Base-by-base conservation (phyloP, 176 grass and related monocot species). In the Echinochloa phyllopogon region DNA sequence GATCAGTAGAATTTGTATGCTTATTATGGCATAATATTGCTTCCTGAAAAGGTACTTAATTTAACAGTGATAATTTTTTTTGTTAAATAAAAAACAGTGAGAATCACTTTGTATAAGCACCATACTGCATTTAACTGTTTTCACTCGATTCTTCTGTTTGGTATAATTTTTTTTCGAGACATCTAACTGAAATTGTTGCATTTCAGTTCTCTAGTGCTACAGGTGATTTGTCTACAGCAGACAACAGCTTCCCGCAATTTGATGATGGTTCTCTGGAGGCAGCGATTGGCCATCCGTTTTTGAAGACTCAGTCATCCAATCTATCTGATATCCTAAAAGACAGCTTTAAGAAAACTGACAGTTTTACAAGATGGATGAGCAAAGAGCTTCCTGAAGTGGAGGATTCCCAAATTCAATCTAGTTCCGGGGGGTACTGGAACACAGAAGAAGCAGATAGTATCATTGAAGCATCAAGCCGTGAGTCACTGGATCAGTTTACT, bases 281-380 rank as follows among this genome's bases (percentile, higher is more conserved):
- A 64, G 79, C 65, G 11, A 65, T 82, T 17, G 15, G 69, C 48
- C 37, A 51, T 62, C 77, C 88, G 12, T 75, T 81, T 80, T 79
- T 85, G 41, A 90, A 51, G 57, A 71, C 79, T 42, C 68, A 76
- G 25, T 90, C 88, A 75, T 87, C 86, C 37, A 89, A 83, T 74
- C 66, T 93, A 37, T 88, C 91, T 69, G 75, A 84, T 76, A 60
- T 88, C 61, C 74, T 79, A 73, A 80, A 82, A 67, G 91, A 84
- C 18, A 80, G 78, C 73, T 89, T 97, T 86, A 87, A 94, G 84
- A 94, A 92, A 66, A 75, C 85, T 80, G 94, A 97, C 78, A 97
- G 94, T 83, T 97, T 97, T 81, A 90, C 87, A 69, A 93, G 87
- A 84, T 97, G 94, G 94, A 97, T 97, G 94, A 88, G 82, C 83